A percentile compares a stretch with the other conserved stretches of the same genome.
These are phyloP conservation scores for Arachnomyces sp. DNA, from an alignment of 2,329 filamentous ascomycete species.

Conservation along the genomic window DNA sequence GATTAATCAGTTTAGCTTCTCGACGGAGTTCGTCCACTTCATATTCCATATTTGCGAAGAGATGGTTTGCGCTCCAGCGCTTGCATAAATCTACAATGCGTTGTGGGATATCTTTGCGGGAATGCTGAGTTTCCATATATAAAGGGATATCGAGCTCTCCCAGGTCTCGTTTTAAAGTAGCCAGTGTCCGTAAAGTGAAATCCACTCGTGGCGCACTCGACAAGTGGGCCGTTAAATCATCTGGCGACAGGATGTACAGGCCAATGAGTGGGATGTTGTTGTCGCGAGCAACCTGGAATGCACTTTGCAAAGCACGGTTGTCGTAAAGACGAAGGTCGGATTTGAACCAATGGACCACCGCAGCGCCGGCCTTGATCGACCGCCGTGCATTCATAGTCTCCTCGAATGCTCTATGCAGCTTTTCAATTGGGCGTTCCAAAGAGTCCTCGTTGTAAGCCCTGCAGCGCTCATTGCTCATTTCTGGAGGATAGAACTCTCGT, in stretches of 20 bases:
- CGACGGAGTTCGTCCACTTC: conserved; percentile 82
- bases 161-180: conserved; percentile 57
- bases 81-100: conserved; percentile 58
- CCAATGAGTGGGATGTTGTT: conserved; percentile 64
- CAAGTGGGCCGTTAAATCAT: conserved; percentile 77
- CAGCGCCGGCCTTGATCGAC: conserved; percentile 46
- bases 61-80: conserved; percentile 63
- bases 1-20: conserved; percentile 58
- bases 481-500: conserved; percentile 70
- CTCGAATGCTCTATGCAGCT: conserved; percentile 52
- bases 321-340: conserved; percentile 66
- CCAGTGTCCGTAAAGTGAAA: conserved; percentile 66
- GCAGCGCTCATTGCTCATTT: conserved; percentile 76
- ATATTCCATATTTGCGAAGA: conserved; percentile 82
- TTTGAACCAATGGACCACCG: conserved; percentile 87
- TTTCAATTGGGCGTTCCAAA: conserved; percentile 64
- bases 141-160: conserved; percentile 67
- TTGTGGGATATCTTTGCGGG: conserved; percentile 52
- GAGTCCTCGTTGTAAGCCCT: conserved; percentile 62
- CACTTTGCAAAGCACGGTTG: conserved; percentile 62
- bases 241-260: conserved; percentile 70
- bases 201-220: conserved; percentile 66
- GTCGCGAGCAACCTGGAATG: conserved; percentile 57
- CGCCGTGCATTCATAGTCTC: conserved; percentile 51
- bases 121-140: conserved; percentile 62